These are phyloP conservation scores for Termitomyces sp. DNA, from an alignment of 768 basidiomycete genomes.

Conservation along the genomic window DNA sequence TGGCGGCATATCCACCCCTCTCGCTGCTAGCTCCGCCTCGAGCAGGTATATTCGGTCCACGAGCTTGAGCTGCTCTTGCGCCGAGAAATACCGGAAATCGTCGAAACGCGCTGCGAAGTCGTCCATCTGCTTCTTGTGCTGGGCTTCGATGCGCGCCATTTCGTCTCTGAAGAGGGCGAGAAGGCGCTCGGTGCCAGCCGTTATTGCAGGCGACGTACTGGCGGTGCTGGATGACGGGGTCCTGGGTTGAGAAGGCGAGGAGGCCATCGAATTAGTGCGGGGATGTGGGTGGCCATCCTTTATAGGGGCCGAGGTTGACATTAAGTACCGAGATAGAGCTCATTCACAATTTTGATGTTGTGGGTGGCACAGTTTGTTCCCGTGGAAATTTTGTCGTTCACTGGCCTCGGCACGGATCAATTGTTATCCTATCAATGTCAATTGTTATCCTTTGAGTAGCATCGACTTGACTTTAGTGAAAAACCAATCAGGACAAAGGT, in stretches of 20 bases:
- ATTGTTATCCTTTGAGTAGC: too few relatives aligned
- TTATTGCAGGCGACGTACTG: background rate
- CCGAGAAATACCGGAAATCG: background rate
- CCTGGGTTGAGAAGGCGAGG: background rate
- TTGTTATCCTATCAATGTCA: background rate
- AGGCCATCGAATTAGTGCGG: background rate
- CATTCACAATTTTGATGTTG: background rate
- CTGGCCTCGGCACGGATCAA: background rate
- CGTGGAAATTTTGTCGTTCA: background rate
- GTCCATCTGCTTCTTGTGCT: background rate
- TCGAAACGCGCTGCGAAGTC: slow-evolving; percentile 7
- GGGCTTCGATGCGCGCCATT: background rate
- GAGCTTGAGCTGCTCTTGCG: slow-evolving; percentile 1
- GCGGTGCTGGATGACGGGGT: background rate
- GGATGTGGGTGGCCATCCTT: background rate
- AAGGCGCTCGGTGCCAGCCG: slow-evolving; percentile 4
- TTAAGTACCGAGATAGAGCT: too few relatives aligned
- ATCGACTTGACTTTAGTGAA: too few relatives aligned
- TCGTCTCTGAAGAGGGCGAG: slow-evolving; percentile 7
- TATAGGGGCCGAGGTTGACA: background rate
- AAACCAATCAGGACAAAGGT: too few relatives aligned
- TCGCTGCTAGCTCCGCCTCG: slow-evolving; percentile 3
- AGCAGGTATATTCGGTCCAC: slow-evolving; percentile 5
- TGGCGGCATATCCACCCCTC: background rate
- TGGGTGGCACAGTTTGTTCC: background rate